Percentiles rank a stretch among this genome's conserved stretches.
Conservation (phyloP, 441 rosid genomes). For the Gossypium lobatum region DNA sequence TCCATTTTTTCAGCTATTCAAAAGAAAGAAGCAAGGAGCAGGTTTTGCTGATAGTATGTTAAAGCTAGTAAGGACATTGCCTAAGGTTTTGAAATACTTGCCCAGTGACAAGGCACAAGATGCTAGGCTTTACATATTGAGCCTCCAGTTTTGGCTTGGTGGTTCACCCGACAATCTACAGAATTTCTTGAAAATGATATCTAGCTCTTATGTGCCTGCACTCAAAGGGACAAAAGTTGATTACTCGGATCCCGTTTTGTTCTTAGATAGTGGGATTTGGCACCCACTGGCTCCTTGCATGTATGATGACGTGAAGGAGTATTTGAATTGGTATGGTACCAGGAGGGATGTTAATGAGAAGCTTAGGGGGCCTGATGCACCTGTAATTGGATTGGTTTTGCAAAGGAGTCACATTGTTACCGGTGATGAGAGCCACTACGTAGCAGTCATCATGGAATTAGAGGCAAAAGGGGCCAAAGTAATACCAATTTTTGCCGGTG, state of each 20-base stretch:
- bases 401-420: slow-evolving; percentile 99
- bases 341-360: slow-evolving; percentile 72
- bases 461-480: slow-evolving; percentile 98
- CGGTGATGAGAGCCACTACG: slow-evolving; percentile 95
- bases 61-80: slow-evolving; percentile 88
- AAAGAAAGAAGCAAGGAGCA: slow-evolving; percentile 90
- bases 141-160: slow-evolving; percentile 96
- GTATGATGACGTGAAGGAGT: slow-evolving; percentile 96
- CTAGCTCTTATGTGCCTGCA: slow-evolving; percentile 85
- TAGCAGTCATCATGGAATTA: slow-evolving; percentile 96
- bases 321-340: slow-evolving; percentile 88
- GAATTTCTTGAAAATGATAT: slow-evolving; percentile 94
- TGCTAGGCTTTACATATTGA: slow-evolving; percentile 90
- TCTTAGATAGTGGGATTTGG: slow-evolving; percentile 90
- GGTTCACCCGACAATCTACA: slow-evolving; percentile 94
- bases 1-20: slow-evolving; percentile 88
- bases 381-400: slow-evolving; percentile 72
- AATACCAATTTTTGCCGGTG: slow-evolving; percentile 89
- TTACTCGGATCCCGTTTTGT: slow-evolving; percentile 92
- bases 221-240: slow-evolving; percentile 67
- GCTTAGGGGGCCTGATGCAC: slow-evolving; percentile 63
- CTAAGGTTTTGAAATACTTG: slow-evolving; percentile 88
- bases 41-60: slow-evolving; percentile 96
- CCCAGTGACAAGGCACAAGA: slow-evolving; percentile 96
- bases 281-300: slow-evolving; percentile 94